Base-by-base conservation (phyloP, 331 rosid genomes). In the Quercus phellos region DNA sequence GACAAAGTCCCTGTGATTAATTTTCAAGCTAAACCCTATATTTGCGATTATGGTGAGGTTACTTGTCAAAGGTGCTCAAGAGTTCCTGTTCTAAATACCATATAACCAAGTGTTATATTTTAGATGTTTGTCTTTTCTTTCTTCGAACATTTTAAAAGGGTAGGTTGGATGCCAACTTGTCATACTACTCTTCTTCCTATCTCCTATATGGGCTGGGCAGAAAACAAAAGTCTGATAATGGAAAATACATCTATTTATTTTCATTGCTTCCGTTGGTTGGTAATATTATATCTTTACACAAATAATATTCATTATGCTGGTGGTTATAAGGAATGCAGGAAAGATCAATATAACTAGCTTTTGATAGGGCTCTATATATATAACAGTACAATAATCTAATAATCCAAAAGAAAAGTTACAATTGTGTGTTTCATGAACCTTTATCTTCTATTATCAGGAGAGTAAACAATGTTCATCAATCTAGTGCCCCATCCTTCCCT, bases 21-120 rank as follows among this genome's bases (percentile, higher is more conserved):
- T 71, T 76, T 73, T 83, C 85, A 81, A 80, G 55, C 84, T 78
- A 72, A 83, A 76, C 74, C 38, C 32, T 74, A 42, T 29, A 38
- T 50, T 75, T 55, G 59, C 74, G 81, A 66, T 78, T 69, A 83
- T 24, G 43, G 61, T 75, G 71, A 63, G 66, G 70, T 66, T 63
- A 54, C 72, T 85, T 71, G 55, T 81, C 81, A 73, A 86, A 69
- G 85, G 81, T 79, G 79, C 91, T 87, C 88, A 83, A 84, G 90
- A 87, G 97, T 92, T 88, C 75, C 34, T 71, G 68, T 77, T 56
- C 76, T 56, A 70, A 66, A 69, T 8, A 63, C 78, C 27, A 30
- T 82, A 82, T 75, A 74, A 79, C 54, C 29, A 77, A 76, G 72
- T 32, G 54, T 79, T 77, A 59, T 83, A 32, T 43, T 80, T 8